These are phyloP conservation scores for Odontarrhena argentea DNA, from an alignment of 345 rosid genomes.

Conservation along the genomic window DNA sequence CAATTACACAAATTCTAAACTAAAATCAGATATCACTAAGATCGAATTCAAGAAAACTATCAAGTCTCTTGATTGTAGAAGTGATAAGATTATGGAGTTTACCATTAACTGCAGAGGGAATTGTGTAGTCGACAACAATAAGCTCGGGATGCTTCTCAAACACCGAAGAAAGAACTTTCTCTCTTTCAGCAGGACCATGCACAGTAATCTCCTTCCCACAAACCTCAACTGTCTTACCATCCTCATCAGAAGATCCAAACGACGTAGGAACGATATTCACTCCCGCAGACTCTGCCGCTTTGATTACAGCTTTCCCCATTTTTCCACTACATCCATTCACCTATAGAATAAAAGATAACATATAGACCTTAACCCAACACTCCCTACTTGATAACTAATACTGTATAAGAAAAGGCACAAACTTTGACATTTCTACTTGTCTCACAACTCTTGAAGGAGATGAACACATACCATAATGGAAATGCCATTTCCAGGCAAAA, in stretches of 20 bases:
- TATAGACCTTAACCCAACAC: slow-evolving; percentile 3
- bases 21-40: slow-evolving; percentile 13
- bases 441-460: not conserved
- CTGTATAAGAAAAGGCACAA: slow-evolving; percentile 18
- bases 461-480: slow-evolving; percentile 49
- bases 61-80: not conserved
- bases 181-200: slow-evolving; percentile 75
- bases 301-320: slow-evolving; percentile 90
- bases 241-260: slow-evolving; percentile 69
- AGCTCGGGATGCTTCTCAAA: slow-evolving; percentile 67
- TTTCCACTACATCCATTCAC: slow-evolving; percentile 86
- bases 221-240: slow-evolving; percentile 62
- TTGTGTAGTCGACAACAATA: slow-evolving; percentile 81
- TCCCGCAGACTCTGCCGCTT: slow-evolving; percentile 87
- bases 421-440: slow-evolving; percentile 3
- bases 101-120: slow-evolving; percentile 91
- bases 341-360: slow-evolving; percentile 42
- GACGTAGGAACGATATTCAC: slow-evolving; percentile 72
- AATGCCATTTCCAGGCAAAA: slow-evolving; percentile 38
- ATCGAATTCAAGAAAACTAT: not conserved
- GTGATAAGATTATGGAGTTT: slow-evolving; percentile 15
- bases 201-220: slow-evolving; percentile 73
- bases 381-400: not conserved
- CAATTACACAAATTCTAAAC: not conserved
- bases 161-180: slow-evolving; percentile 60